Base-by-base conservation (phyloP, 805 yeast species). In the Sugiyamaella qingdaonensis region DNA sequence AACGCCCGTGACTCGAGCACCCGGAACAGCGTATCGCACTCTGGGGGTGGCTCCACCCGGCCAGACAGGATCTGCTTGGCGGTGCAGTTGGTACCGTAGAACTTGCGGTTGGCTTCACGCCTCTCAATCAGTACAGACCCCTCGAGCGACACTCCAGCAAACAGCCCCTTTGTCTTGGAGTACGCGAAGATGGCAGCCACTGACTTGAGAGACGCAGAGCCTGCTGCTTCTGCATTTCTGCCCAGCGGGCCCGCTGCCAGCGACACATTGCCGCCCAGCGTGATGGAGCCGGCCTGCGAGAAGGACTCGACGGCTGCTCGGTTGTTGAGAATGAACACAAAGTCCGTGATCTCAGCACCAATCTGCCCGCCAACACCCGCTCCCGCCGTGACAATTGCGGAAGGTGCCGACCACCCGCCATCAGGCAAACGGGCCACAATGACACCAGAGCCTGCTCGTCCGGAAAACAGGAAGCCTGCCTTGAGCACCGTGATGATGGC, bases 281-380 rank as follows among this genome's bases (percentile, higher is more conserved):
- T 94, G 55, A 92, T 82, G 14, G 97, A 88, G 2, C 99, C 99
- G 59, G 85, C 80, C 68, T 90, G 96, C 11, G 97, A 89, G 71
- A 92, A 92, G 10, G 97, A 83, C 57, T 86, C 88, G 46, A 92
- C 99, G 2, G 99, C 98, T 1, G 90, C 81, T 49, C 80, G 77
- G 11, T 87, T 81, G 73, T 94, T 92, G 59, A 92, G 78, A 55
- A 94, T 91, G 68, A 92, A 92, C 29, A 92, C 97, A 66, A 92
- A 92, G 73, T 92, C 98, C 1, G 99, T 92, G 64, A 92, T 74
- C 68, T 92, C 99, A 8, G 96, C 91, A 41, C 99, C 99, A 59
- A 94, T 81, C 73, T 90, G 95, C 43, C 99, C 99, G 55, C 99
- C 99, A 5, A 94, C 97, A 64, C 99, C 98, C 2, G 97, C 98